Evolutionary conservation across 495 filamentous ascomycete genomes (phyloP).

Genomic region (Pyrenula aspistea): DNA sequence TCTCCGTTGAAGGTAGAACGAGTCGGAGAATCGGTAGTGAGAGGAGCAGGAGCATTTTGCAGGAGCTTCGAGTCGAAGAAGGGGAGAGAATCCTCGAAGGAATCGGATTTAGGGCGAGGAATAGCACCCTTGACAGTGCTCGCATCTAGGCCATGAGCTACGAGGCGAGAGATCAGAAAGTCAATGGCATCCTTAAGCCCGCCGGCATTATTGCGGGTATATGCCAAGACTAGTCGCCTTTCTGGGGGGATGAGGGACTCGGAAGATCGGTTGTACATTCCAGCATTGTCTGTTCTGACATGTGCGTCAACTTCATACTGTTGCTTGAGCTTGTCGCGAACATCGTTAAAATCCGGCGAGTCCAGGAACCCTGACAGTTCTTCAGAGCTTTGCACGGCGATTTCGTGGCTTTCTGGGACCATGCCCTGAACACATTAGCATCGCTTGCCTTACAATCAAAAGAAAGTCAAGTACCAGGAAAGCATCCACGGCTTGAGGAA

Average conservation of each 20-base stretch:
- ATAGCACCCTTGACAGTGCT: constrained; percentile 84
- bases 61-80: constrained; percentile 95
- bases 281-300: constrained; percentile 37
- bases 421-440: constrained; percentile 52
- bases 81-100: constrained; percentile 89
- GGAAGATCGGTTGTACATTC: constrained; percentile 15
- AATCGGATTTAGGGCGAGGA: constrained; percentile 92
- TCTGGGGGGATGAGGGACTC: constrained; percentile 24
- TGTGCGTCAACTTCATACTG: constrained; percentile 85
- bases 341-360: constrained; percentile 66
- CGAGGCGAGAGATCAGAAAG: constrained; percentile 72
- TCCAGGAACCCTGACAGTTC: constrained; percentile 68
- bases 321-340: constrained; percentile 69
- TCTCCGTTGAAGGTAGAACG: constrained; percentile 59
- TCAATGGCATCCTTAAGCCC: constrained; percentile 93
- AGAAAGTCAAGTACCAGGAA: constrained; percentile 52
- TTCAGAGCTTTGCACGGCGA: constrained; percentile 63
- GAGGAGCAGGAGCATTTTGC: constrained; percentile 71
- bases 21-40: constrained; percentile 76
- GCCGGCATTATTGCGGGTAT: constrained; percentile 95
- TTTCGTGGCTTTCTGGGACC: constrained; percentile 90
- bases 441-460: background rate
- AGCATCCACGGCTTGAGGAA: constrained; percentile 88
- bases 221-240: constrained; percentile 53
- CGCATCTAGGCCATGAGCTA: constrained; percentile 72